These are phyloP conservation scores for Hanseniaspora occidentalis DNA, from an alignment of 805 yeast species.

Conservation along the genomic window DNA sequence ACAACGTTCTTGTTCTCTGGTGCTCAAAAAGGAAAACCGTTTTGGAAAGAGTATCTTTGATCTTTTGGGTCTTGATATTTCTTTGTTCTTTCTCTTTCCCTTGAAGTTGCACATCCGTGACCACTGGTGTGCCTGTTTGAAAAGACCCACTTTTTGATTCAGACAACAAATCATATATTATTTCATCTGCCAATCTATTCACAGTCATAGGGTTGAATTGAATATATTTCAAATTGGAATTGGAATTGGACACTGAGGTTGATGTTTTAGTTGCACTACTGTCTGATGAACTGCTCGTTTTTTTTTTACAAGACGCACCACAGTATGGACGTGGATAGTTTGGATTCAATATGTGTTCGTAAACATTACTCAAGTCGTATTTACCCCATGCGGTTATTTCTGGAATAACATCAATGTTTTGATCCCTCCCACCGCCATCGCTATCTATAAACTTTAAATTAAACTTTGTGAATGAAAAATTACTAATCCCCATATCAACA, in stretches of 20 bases:
- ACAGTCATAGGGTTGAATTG: not conserved
- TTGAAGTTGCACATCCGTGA: too few relatives aligned
- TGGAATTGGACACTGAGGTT: too few relatives aligned
- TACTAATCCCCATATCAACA: not conserved
- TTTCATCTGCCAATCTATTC: not conserved
- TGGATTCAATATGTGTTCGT: not conserved
- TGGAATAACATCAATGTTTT: not conserved
- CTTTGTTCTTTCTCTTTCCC: too few relatives aligned
- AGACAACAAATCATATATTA: not conserved
- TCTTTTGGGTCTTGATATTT: too few relatives aligned
- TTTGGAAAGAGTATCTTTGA: too few relatives aligned
- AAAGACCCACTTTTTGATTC: not conserved
- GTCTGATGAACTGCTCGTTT: too few relatives aligned
- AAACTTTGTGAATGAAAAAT: not conserved
- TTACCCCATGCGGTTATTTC: not conserved
- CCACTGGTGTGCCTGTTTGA: too few relatives aligned
- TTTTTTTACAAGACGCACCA: not conserved
- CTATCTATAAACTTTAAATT: not conserved
- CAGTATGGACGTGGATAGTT: not conserved
- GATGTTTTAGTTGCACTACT: too few relatives aligned
- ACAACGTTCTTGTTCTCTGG: conserved; percentile 41
- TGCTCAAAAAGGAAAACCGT: conserved; percentile 39
- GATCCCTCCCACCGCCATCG: too few relatives aligned
- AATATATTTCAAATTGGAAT: not conserved
- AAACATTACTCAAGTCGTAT: not conserved